phyloP scores from a whole-genome alignment of 306 rosid genomes.

The Prosopis cineraria region DNA sequence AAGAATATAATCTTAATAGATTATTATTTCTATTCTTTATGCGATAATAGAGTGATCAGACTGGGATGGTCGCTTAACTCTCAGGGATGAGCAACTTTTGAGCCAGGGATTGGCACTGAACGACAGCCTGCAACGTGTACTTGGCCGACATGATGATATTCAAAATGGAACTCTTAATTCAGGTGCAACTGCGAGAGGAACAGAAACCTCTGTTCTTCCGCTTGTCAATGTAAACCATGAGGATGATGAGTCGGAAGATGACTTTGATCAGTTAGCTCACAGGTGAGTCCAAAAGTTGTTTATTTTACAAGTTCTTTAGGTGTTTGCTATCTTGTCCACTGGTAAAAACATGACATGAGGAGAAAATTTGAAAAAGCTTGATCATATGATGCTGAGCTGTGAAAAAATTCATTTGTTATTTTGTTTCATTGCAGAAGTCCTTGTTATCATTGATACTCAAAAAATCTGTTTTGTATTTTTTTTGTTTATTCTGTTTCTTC shows the following conservation, averaged over 20 bases:
- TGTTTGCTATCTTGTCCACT: neutral
- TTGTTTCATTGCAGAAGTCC: neutral
- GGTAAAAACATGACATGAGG: neutral
- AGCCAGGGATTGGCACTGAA: conserved; percentile 70
- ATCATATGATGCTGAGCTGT: neutral
- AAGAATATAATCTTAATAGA: conserved; percentile 26
- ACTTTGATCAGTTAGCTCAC: conserved; percentile 65
- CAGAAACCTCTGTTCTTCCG: conserved; percentile 52
- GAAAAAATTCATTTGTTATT: neutral
- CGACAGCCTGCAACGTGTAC: conserved; percentile 66
- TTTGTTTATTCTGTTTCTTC: neutral
- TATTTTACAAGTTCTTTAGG: neutral
- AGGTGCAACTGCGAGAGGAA: conserved; percentile 34
- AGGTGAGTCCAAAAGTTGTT: conserved; percentile 41
- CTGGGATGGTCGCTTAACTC: conserved; percentile 27
- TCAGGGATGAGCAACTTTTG: conserved; percentile 69
- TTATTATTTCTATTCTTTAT: neutral
- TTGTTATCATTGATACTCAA: neutral
- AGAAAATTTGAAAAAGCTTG: neutral
- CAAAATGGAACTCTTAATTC: conserved; percentile 40
- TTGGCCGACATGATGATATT: conserved; percentile 60
- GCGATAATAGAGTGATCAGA: conserved; percentile 12
- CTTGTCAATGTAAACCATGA: conserved; percentile 62
- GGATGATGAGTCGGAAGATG: conserved; percentile 73
- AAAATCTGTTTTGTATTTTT: neutral